These are phyloP conservation scores for Cryptosporidium xiaoi DNA, from an alignment of 169 alveolate genomes.

Conservation along the genomic window DNA sequence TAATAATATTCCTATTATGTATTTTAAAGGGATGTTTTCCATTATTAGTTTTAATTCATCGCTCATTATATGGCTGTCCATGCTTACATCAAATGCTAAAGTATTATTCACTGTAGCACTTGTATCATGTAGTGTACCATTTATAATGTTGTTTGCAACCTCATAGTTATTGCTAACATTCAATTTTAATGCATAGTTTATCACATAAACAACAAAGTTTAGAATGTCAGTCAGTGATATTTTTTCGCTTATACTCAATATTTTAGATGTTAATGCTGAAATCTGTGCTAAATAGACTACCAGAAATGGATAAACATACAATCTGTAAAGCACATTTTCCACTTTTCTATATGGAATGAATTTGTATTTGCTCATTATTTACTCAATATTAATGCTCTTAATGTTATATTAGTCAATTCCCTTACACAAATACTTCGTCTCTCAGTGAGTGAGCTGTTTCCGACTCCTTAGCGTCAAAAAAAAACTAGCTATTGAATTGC, in stretches of 20 bases:
- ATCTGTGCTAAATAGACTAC: slow-evolving; percentile 1
- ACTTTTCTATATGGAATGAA: slow-evolving; percentile 9
- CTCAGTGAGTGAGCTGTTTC: too few relatives aligned
- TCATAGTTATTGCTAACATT: too few relatives aligned
- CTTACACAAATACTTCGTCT: too few relatives aligned
- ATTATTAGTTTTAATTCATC: slow-evolving; percentile 34
- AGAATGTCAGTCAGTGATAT: slow-evolving; percentile 18
- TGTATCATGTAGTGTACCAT: background rate
- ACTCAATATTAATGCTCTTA: too few relatives aligned
- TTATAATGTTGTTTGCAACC: background rate
- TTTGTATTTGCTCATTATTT: slow-evolving; percentile 3
- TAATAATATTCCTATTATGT: background rate
- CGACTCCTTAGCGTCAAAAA: too few relatives aligned
- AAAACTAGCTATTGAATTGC: too few relatives aligned
- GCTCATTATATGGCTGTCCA: slow-evolving; percentile 3
- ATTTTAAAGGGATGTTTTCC: slow-evolving; percentile 15
- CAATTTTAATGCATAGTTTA: background rate
- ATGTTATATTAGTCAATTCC: too few relatives aligned
- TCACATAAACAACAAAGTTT: slow-evolving; percentile 1
- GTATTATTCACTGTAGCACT: background rate
- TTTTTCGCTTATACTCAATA: slow-evolving; percentile 8
- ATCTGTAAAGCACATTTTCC: slow-evolving; percentile 14
- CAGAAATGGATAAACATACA: slow-evolving; percentile 60
- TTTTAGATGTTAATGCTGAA: background rate
- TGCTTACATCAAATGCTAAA: background rate